A percentile compares a stretch with the other conserved stretches of the same genome.
Evolutionary conservation across 164 flowering plant genomes (phyloP).

Genomic region (Kalanchoe fedtschenkoi): DNA sequence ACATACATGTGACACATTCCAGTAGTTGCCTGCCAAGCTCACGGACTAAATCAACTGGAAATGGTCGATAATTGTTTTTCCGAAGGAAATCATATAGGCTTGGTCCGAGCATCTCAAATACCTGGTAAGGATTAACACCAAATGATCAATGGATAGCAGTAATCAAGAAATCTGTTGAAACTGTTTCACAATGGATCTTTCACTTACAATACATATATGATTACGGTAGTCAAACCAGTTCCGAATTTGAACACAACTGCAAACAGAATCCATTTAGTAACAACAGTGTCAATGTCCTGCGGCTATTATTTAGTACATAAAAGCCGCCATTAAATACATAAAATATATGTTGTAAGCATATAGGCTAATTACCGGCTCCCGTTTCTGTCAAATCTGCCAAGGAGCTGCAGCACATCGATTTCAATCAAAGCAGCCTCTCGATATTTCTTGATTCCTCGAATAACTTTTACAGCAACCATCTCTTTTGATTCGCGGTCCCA

Average conservation of each 20-base stretch:
- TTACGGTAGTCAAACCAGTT: slow-evolving; percentile 36
- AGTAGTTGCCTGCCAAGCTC: slow-evolving; percentile 50
- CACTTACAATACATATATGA: slow-evolving; percentile 34
- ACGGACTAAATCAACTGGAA: slow-evolving; percentile 51
- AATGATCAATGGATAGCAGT: slow-evolving; percentile 12
- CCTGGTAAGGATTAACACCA: slow-evolving; percentile 21
- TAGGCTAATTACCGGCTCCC: slow-evolving; percentile 22
- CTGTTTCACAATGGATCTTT: slow-evolving; percentile 10
- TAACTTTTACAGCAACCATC: slow-evolving; percentile 40
- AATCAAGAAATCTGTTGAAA: slow-evolving; percentile 12
- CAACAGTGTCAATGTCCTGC: not conserved
- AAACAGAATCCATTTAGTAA: slow-evolving; percentile 16
- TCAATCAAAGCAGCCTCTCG: slow-evolving; percentile 41
- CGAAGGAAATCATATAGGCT: slow-evolving; percentile 50
- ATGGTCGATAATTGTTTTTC: slow-evolving; percentile 44
- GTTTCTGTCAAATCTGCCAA: slow-evolving; percentile 23
- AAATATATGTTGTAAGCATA: not conserved
- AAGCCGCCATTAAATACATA: not conserved
- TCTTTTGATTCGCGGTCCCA: slow-evolving; percentile 33
- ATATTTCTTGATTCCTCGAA: slow-evolving; percentile 32
- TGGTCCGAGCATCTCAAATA: slow-evolving; percentile 60
- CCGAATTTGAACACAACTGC: slow-evolving; percentile 32
- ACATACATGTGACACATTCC: slow-evolving; percentile 59
- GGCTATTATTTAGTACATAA: not conserved
- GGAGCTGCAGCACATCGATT: slow-evolving; percentile 33